Conservation (phyloP, 2,329 filamentous ascomycete genomes). For the Thielaviopsis punctulata region DNA sequence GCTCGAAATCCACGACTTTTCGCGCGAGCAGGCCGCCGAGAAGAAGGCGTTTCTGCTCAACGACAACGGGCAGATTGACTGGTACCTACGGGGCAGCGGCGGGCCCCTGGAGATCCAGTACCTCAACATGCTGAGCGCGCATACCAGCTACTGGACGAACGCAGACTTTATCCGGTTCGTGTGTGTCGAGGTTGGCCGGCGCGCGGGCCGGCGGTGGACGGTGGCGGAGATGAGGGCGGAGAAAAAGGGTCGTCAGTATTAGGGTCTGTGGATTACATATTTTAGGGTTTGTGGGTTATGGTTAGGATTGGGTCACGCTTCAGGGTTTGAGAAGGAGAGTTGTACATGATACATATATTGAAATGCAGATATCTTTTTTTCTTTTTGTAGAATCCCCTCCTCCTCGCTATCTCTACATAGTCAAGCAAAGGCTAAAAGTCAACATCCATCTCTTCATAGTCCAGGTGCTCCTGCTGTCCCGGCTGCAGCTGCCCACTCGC, state of each 20-base stretch:
- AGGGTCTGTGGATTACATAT: neutral
- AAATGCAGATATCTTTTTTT: neutral
- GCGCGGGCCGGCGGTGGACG: constrained; percentile 44
- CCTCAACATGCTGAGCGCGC: constrained; percentile 87
- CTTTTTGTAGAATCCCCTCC: neutral
- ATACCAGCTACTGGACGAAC: constrained; percentile 84
- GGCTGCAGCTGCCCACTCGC: constrained; percentile 14
- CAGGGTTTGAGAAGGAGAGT: neutral
- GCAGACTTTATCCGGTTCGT: constrained; percentile 80
- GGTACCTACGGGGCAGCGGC: constrained; percentile 63
- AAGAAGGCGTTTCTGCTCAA: constrained; percentile 76
- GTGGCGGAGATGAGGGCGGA: constrained; percentile 40
- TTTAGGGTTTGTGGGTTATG: neutral
- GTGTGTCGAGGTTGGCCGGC: constrained; percentile 70
- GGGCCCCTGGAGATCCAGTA: constrained; percentile 91
- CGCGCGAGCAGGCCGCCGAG: constrained; percentile 79
- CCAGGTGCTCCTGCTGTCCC: constrained; percentile 34
- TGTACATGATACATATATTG: neutral
- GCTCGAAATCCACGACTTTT: constrained; percentile 89
- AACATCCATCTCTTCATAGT: constrained; percentile 38
- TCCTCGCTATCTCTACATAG: neutral
- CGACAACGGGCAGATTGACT: constrained; percentile 94
- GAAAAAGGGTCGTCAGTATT: constrained; percentile 26
- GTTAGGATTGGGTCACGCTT: too few relatives aligned
- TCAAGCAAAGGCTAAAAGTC: constrained; percentile 19